A percentile compares a stretch with the other conserved stretches of the same genome.
Conservation (phyloP, 2,329 filamentous ascomycete species). For the Trichoderma pleuroti region DNA sequence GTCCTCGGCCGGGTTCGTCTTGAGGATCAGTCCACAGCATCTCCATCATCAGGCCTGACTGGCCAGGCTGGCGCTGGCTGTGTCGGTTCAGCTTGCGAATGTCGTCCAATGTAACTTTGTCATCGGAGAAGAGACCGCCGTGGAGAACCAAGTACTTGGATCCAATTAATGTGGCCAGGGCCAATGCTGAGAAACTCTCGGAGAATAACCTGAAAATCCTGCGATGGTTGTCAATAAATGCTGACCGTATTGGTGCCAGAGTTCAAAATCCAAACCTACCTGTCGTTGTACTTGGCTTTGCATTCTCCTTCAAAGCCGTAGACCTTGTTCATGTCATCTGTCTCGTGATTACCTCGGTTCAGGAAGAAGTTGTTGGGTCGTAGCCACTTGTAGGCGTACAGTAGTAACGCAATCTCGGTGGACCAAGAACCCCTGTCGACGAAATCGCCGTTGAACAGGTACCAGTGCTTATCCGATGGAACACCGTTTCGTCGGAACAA, state of each 20-base stretch:
- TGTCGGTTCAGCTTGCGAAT: slow-evolving; percentile 91
- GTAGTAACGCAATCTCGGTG: slow-evolving; percentile 86
- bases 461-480: slow-evolving; percentile 82
- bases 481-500: slow-evolving; percentile 89
- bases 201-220: slow-evolving; percentile 95
- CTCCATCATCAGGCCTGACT: slow-evolving; percentile 98
- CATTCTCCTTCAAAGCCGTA: slow-evolving; percentile 99
- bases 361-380: slow-evolving; percentile 85
- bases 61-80: slow-evolving; percentile 86
- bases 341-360: slow-evolving; percentile 98
- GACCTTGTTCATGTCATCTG: slow-evolving; percentile 97
- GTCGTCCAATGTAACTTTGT: slow-evolving; percentile 86
- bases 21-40: slow-evolving; percentile 99
- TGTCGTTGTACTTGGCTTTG: slow-evolving; percentile 96
- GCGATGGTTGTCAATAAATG: slow-evolving; percentile 14
- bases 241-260: background rate
- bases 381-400: slow-evolving; percentile 97
- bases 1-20: slow-evolving; percentile 76
- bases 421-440: slow-evolving; percentile 98
- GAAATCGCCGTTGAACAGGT: slow-evolving; percentile 98
- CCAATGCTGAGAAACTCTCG: slow-evolving; percentile 92
- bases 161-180: slow-evolving; percentile 87
- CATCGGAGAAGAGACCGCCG: slow-evolving; percentile 92
- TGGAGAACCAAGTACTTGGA: slow-evolving; percentile 89
- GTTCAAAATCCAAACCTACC: slow-evolving; percentile 28